Evolutionary conservation across 176 grass and related monocot genomes (phyloP), one percentile per base, ranked within the genome.

Genomic region (Luzula sylvatica): DNA sequence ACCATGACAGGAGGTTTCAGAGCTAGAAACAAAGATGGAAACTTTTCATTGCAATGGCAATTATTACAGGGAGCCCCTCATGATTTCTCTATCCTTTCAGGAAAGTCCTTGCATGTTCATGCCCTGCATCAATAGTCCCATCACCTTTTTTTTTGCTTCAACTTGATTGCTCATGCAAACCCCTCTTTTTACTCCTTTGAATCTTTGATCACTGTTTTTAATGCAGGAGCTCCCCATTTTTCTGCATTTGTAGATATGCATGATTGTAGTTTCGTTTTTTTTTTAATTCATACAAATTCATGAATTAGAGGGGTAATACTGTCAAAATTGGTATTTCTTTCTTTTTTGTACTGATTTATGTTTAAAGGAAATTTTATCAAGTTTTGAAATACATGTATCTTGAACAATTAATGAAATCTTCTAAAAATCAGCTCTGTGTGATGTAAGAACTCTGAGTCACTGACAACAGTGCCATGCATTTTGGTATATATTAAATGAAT

Each of bases 391-490:
- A n/a, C n/a, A 30, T 17, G 25, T 22, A 50, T 22, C 13, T 45
- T 64, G 47, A 64, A 49, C 60, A 64, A 64, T 35, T 35, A 35
- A 35, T 50, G 42, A 9, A 14, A 42, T 47, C 24, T 47, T 64
- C 30, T 51, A 20, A 39, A 32, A 64, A 45, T 64, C 30, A 45
- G 42, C 40, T 42, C 47, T 62, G 21, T 62, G 30, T 61, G 20
- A 44, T 40, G 38, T 61, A 49, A 49, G 26, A 63, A 64, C 15
- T n/a, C n/a, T n/a, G n/a, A n/a, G n/a, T n/a, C n/a, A 50, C 60
- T 64, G 60, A 64, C 60, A 64, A 64, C 60, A 64, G 60, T 64
- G 47, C 60, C 60, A 64, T 64, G 60, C 60, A 64, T 64, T 64
- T 64, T 45, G 43, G 44, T 45, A 49, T 26, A 24, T 49, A 21